These are phyloP conservation scores for Ustilago vetiveriae DNA, from an alignment of 1,284 basidiomycete species.

Conservation along the genomic window DNA sequence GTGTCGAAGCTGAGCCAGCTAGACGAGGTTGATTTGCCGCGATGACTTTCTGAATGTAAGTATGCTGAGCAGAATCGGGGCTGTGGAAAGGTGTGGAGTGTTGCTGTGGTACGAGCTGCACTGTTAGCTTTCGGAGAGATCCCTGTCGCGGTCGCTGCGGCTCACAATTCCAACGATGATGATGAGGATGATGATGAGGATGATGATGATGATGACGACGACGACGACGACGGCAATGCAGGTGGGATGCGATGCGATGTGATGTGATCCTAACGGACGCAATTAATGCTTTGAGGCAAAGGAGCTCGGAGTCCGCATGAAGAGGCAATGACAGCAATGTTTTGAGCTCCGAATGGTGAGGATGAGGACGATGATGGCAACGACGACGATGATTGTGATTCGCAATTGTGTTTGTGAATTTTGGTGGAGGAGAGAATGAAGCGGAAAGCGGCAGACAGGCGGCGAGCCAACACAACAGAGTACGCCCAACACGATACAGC, in stretches of 20 bases:
- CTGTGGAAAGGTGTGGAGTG: no score
- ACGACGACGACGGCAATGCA: neutral
- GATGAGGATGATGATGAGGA: neutral
- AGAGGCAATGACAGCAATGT: neutral
- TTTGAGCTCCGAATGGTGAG: neutral
- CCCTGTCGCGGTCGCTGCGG: no score
- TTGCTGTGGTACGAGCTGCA: no score
- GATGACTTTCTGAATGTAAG: neutral
- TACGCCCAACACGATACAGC: neutral
- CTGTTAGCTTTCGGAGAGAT: no score
- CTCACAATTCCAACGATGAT: no score
- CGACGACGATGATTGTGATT: constrained; percentile 2
- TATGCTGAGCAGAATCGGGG: no score
- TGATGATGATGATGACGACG: neutral
- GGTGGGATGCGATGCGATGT: neutral
- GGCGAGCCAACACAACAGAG: neutral
- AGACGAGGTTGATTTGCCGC: neutral
- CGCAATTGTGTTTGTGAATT: no score
- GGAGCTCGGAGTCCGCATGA: neutral
- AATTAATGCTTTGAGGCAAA: neutral
- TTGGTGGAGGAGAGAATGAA: constrained; percentile 6
- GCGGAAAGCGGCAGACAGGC: no score
- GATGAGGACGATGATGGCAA: no score
- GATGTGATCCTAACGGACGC: neutral
- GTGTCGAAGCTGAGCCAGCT: constrained; percentile 1